Percentiles rank a stretch among this genome's conserved stretches.
Evolutionary conservation across 225 moss, liverwort and hornwort species (phyloP).

Genomic region (Lunularia cruciata): DNA sequence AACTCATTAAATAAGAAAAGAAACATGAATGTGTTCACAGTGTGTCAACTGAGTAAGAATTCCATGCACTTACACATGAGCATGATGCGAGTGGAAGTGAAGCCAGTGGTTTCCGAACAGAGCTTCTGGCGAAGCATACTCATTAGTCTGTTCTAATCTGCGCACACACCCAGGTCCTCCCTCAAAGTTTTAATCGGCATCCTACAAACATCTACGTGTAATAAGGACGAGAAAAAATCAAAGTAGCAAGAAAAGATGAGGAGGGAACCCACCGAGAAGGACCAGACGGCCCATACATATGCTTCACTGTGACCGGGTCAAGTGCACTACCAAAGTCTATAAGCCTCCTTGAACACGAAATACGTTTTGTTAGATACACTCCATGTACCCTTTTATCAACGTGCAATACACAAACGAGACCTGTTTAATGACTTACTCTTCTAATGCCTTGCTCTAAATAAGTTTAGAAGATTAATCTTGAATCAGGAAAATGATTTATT

Average conservation of each 20-base stretch:
- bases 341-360: constrained; percentile 27
- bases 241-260: not conserved
- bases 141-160: constrained; percentile 65
- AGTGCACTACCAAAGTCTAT: constrained; percentile 89
- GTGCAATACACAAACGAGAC: no score
- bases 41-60: no score
- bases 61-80: constrained; percentile 52
- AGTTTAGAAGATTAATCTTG: no score
- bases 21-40: not conserved
- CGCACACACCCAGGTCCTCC: not conserved
- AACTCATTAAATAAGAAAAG: no score
- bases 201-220: not conserved
- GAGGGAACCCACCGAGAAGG: constrained; percentile 48
- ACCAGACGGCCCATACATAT: constrained; percentile 63
- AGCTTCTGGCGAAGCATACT: constrained; percentile 85
- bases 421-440: no score
- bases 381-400: no score
- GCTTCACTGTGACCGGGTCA: constrained; percentile 61
- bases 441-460: no score
- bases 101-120: constrained; percentile 76
- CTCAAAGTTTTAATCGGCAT: not conserved
- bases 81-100: constrained; percentile 70
- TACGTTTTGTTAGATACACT: not conserved
- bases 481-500: not conserved
- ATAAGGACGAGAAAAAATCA: no score